These are phyloP conservation scores for Candida namnaoensis DNA, from an alignment of 805 yeast species.

Conservation along the genomic window DNA sequence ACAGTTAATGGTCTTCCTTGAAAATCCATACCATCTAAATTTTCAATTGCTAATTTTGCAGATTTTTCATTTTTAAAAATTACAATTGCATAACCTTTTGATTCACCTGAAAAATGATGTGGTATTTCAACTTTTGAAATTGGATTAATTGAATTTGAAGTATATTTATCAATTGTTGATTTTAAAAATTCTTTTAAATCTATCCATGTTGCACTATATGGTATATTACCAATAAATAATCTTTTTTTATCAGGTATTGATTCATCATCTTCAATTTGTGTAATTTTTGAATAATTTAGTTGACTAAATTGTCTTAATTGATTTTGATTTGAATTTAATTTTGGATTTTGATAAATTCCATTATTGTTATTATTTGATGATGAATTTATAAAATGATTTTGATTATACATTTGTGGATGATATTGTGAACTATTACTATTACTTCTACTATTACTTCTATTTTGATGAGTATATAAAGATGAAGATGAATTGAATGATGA, in stretches of 20 bases:
- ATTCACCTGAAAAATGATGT: conserved; percentile 23
- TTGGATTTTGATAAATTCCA: no score
- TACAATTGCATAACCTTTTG: conserved; percentile 61
- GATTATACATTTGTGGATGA: no score
- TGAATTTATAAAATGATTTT: no score
- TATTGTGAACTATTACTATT: not conserved
- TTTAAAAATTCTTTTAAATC: conserved; percentile 28
- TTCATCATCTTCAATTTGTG: not conserved
- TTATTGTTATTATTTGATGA: not conserved
- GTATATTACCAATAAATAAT: conserved; percentile 48
- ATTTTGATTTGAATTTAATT: no score
- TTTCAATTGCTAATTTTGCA: conserved; percentile 38
- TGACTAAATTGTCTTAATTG: not conserved
- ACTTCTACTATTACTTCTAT: no score
- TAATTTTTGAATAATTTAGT: not conserved
- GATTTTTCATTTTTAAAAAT: conserved; percentile 36
- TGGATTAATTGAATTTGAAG: no score
- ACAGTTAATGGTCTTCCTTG: conserved; percentile 56
- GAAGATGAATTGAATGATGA: no score
- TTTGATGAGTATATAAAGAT: no score
- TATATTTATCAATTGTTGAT: conserved; percentile 8
- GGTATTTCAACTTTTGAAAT: conserved; percentile 28
- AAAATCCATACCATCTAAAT: conserved; percentile 43
- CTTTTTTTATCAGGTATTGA: conserved; percentile 25
- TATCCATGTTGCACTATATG: conserved; percentile 34